Base-by-base conservation (phyloP, 1,284 basidiomycete species). In the Marasmius tenuissimus region DNA sequence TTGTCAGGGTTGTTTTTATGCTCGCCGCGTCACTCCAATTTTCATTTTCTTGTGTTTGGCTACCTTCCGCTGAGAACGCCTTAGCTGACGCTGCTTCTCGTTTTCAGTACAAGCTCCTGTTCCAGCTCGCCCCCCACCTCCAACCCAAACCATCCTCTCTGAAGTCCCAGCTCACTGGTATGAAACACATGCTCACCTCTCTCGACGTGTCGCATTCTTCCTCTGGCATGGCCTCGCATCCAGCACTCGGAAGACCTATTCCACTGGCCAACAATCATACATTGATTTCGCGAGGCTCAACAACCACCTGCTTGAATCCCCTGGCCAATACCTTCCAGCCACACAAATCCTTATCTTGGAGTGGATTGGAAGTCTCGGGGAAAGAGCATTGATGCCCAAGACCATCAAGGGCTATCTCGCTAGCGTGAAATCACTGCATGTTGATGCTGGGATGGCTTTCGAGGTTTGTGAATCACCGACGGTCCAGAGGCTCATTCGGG, bases 191-290 rank as follows among this genome's bases (percentile, higher is more conserved):
- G 2, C 66, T 68, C 57, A 69, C 48, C 34, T 64, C 61, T 66
- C 68, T 60, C 53, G 51, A 49, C 56, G 47, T 27, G 68, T 69
- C 54, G 67, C 70, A 49, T 71, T 69, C 66, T 72, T 61, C 64
- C 70, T 73, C 57, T 73, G 69, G 69, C 69, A 72, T 57, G 69
- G 72, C 3, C 67, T 73, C 27, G 71, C 71, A 49, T 63, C 70
- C 59, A 69, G 66, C 57, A 74, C 74, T 38, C 65, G 69, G 20
- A 52, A 9, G 68, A 27, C 62, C 16, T 73, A 74, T 64, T 66
- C 65, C 27, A 66, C 72, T 0, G 68, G 71, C 4, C 75, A 76
- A 50, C 39, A 54, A 4, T 71, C 67, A 18, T 77, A 71, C 63
- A 57, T 75, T 62, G 60, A 73, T 22, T 76, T 72, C 56, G 56